These are phyloP conservation scores for Blastocrithidia nonstop DNA, from an alignment of 208 protist genomes.

Conservation along the genomic window DNA sequence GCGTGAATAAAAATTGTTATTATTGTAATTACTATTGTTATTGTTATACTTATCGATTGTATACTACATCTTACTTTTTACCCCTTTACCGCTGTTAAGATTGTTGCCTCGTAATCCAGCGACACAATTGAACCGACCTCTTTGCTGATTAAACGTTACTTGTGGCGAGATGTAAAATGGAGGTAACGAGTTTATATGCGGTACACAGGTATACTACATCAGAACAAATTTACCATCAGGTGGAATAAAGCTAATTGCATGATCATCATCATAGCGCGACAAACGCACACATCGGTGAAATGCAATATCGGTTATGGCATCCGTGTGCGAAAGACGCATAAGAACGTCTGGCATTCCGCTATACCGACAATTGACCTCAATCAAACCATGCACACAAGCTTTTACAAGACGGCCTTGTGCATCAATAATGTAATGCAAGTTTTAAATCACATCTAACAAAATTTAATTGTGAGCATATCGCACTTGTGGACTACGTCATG, in stretches of 20 bases:
- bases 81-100: no score
- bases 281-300: conserved; percentile 82
- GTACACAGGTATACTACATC: conserved; percentile 62
- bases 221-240: conserved; percentile 85
- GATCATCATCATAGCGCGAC: conserved; percentile 52
- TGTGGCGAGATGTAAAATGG: conserved; percentile 86
- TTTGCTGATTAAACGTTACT: conserved; percentile 42
- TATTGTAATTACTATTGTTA: conserved; percentile 44
- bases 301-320: conserved; percentile 56
- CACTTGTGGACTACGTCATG: conserved; percentile 67
- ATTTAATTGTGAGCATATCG: conserved; percentile 76
- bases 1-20: no score
- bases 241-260: conserved; percentile 71
- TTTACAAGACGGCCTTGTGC: conserved; percentile 45
- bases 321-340: conserved; percentile 41
- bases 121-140: conserved; percentile 82
- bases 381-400: conserved; percentile 40
- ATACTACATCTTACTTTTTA: no score
- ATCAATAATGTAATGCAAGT: conserved; percentile 71
- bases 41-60: no score
- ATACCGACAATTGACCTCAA: conserved; percentile 74
- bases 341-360: conserved; percentile 83
- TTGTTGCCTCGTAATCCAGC: conserved; percentile 47
- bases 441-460: conserved; percentile 87
- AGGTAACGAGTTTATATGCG: conserved; percentile 10